Conservation (phyloP, 2,329 filamentous ascomycete species). For the Xylaria sp. region DNA sequence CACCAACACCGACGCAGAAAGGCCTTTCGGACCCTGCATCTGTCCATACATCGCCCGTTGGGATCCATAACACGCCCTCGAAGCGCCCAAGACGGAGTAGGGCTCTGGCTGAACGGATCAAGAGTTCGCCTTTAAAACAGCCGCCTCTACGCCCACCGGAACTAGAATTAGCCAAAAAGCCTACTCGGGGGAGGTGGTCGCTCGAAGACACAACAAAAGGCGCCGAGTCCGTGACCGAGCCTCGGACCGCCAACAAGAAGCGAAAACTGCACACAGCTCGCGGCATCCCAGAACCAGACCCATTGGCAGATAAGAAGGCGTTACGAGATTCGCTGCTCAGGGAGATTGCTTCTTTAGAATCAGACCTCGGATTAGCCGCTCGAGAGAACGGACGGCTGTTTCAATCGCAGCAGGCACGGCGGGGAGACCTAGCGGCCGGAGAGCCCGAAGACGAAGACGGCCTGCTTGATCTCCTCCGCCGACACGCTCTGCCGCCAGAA, state of each 20-base stretch:
- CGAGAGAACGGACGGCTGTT: constrained; percentile 61
- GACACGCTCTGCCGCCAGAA: constrained; percentile 45
- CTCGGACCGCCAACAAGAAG: constrained; percentile 19
- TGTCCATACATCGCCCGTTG: constrained; percentile 57
- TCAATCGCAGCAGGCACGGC: constrained; percentile 42
- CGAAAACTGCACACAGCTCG: constrained; percentile 43
- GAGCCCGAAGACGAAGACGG: constrained; percentile 40
- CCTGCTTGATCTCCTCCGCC: constrained; percentile 46
- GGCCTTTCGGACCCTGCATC: constrained; percentile 52
- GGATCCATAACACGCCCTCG: constrained; percentile 63
- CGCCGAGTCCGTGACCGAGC: constrained; percentile 3
- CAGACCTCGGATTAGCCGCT: constrained; percentile 59
- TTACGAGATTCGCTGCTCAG: constrained; percentile 55
- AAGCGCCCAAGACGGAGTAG: constrained; percentile 50
- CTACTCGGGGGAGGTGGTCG: constrained; percentile 18
- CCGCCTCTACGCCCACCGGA: constrained; percentile 39
- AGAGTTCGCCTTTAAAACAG: constrained; percentile 55
- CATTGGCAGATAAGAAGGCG: constrained; percentile 52
- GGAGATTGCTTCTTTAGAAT: constrained; percentile 59
- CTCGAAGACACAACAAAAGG: constrained; percentile 16
- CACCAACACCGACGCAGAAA: constrained; percentile 56
- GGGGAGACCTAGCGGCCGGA: constrained; percentile 28
- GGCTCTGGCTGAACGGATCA: constrained; percentile 42
- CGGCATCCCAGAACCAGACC: constrained; percentile 45
- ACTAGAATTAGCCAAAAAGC: constrained; percentile 6